Percentiles rank a stretch among this genome's conserved stretches.
Evolutionary conservation across 208 protist genomes (phyloP).

Genomic region (Trypanosoma grayi): DNA sequence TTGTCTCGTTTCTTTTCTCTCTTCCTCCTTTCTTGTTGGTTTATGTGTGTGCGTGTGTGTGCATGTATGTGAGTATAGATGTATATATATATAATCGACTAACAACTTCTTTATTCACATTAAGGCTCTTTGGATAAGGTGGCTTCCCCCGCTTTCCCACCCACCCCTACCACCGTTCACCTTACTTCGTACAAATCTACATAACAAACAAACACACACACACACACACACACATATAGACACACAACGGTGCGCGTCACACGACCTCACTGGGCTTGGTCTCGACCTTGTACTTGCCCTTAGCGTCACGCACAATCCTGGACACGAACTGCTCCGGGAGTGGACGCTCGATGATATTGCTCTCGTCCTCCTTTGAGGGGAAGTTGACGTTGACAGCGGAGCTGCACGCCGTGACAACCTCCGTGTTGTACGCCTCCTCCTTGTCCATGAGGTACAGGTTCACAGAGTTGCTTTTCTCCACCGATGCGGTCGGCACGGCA

Average conservation of each 20-base stretch:
- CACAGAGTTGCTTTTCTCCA: constrained; percentile 63
- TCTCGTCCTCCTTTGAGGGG: constrained; percentile 42
- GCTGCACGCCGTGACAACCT: constrained; percentile 76
- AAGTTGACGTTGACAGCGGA: constrained; percentile 75
- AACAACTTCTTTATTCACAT: too few relatives aligned
- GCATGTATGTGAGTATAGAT: not conserved
- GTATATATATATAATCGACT: not conserved
- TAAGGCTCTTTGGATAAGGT: too few relatives aligned
- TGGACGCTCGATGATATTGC: constrained; percentile 64
- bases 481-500: constrained; percentile 55
- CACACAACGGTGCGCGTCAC: not conserved
- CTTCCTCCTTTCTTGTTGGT: not conserved
- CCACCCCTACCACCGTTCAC: not conserved
- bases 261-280: constrained; percentile 49
- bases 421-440: constrained; percentile 52
- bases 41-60: not conserved
- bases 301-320: constrained; percentile 58
- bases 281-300: constrained; percentile 55
- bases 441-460: constrained; percentile 71
- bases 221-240: not conserved
- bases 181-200: constrained; percentile 1
- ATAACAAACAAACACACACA: constrained; percentile 8
- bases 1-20: constrained; percentile 14
- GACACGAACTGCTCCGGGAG: constrained; percentile 83
- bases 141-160: too few relatives aligned